Base-by-base conservation (phyloP, 352 stramenopile genomes). In the Hyaloperonospora arabidopsidis region DNA sequence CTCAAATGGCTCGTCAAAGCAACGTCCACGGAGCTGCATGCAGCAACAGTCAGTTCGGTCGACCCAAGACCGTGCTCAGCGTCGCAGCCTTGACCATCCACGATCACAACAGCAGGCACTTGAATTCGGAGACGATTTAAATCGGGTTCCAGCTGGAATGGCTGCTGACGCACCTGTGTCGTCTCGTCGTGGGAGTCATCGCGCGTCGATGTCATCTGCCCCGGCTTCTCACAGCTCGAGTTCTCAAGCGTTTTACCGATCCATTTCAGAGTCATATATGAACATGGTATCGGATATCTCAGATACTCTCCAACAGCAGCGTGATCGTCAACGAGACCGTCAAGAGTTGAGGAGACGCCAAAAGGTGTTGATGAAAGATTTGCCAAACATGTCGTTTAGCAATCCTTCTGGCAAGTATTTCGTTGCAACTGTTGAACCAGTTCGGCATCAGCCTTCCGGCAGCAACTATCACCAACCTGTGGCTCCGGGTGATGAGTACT, bases 341-440 rank as follows among this genome's bases (percentile, higher is more conserved):
- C 70, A 73, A 39, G 68, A 84, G 32, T 28, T 85, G 19, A 67
- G 75, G 45, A 72, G 68, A 23, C 67, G 70, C 2, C 65, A 76
- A 19, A 75, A 77, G 39, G 54, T 70, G 34, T 49, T 87, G 10
- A 76, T 85, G 54, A 85, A 79, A 40, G 65, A 89, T 47, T 46
- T 89, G 51, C 79, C 79, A 2, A 89, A 89, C 58, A 89, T 89
- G 76, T 84, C 73, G 38, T 86, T 89, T 47, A 71, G 76, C 14
- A 67, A 73, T 41, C 63, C 61, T 1, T 40, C 70, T 43, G 76
- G 76, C 41, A 70, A 79, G 52, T 83, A 84, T 45, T 89, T 84
- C 63, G 57, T 87, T 14, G 79, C 71, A 5, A 75, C 59, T 18
- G 51, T 83, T 18, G 58, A 74, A 52, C 66, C 70, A 1, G 70